Evolutionary conservation across 495 filamentous ascomycete genomes (phyloP).

Genomic region (Pyrenula aspistea): DNA sequence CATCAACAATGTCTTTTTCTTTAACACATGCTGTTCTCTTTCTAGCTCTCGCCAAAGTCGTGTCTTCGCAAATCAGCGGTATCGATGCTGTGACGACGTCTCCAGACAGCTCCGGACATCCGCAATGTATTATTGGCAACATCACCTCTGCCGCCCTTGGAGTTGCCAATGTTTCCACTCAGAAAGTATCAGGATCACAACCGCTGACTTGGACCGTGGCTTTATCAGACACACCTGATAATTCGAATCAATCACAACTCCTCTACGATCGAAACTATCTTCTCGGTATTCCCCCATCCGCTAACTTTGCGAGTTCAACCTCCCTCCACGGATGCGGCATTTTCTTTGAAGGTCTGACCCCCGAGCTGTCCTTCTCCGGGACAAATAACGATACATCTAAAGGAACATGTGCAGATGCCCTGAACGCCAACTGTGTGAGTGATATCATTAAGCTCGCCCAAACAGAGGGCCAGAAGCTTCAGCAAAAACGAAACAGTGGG

Average conservation of each 20-base stretch:
- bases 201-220: neutral
- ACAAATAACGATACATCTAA: neutral
- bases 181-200: neutral
- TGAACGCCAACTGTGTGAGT: neutral
- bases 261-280: neutral
- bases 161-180: neutral
- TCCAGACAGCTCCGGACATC: neutral
- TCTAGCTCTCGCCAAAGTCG: neutral
- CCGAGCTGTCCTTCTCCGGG: neutral
- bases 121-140: neutral
- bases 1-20: neutral
- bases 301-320: neutral
- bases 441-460: neutral
- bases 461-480: neutral
- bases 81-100: neutral
- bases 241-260: neutral
- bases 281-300: neutral
- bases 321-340: neutral
- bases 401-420: neutral
- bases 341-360: neutral
- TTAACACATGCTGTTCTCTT: neutral
- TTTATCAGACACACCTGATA: neutral
- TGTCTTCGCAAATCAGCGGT: neutral
- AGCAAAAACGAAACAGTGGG: neutral
- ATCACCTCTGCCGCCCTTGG: neutral